These are phyloP conservation scores for Mycosphaerella sp. DNA, from an alignment of 2,329 filamentous ascomycete genomes.

Conservation along the genomic window DNA sequence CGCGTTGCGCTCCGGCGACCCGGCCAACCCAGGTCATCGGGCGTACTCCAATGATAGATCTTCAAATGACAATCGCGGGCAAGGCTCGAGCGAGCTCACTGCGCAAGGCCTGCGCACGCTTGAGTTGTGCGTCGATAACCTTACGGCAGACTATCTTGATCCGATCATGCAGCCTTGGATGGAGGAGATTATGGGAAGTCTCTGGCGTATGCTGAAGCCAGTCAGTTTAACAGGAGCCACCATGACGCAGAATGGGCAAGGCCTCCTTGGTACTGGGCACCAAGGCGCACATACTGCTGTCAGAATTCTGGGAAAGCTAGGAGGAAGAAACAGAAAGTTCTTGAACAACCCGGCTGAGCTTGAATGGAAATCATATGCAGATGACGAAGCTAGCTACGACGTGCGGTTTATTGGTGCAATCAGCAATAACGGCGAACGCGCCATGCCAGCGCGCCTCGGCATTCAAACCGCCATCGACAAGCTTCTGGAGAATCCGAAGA, in stretches of 20 bases:
- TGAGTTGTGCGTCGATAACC: conserved; percentile 94
- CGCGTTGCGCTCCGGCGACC: conserved; percentile 69
- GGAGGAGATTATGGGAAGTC: conserved; percentile 93
- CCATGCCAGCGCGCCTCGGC: conserved; percentile 80
- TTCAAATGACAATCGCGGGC: conserved; percentile 20
- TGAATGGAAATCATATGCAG: conserved; percentile 74
- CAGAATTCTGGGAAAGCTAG: conserved; percentile 92
- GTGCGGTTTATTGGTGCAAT: conserved; percentile 84
- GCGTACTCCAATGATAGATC: conserved; percentile 22
- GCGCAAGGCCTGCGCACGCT: conserved; percentile 89
- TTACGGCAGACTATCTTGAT: conserved; percentile 95
- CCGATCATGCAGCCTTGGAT: conserved; percentile 99
- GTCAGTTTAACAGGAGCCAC: conserved; percentile 66
- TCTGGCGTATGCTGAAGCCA: conserved; percentile 92
- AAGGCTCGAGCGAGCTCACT: conserved; percentile 61
- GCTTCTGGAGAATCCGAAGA: conserved; percentile 71
- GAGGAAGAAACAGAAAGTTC: conserved; percentile 91
- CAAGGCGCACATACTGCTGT: conserved; percentile 98
- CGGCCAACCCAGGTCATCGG: conserved; percentile 40
- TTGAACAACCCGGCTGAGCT: conserved; percentile 84
- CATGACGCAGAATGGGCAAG: conserved; percentile 16
- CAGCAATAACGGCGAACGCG: conserved; percentile 59
- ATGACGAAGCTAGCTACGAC: conserved; percentile 83
- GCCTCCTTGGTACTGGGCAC: conserved; percentile 46
- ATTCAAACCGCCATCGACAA: conserved; percentile 85